Evolutionary conservation across 768 basidiomycete species (phyloP).

Genomic region (Mycena metata): DNA sequence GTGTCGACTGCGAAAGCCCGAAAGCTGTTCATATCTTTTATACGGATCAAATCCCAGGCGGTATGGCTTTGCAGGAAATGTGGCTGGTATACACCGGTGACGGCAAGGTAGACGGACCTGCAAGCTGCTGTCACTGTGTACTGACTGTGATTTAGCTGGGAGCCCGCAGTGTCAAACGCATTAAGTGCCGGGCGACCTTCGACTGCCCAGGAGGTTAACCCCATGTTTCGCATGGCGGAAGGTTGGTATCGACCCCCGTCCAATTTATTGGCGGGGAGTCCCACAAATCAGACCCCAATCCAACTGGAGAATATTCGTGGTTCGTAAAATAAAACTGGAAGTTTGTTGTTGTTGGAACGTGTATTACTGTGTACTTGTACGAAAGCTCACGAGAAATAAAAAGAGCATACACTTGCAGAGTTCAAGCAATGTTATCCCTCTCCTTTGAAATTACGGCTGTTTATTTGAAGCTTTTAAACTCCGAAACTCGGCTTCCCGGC

Average conservation of each 20-base stretch:
- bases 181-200: constrained; percentile 32
- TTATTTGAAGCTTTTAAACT: too few species aligned
- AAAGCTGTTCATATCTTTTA: constrained; percentile 24
- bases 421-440: too few species aligned
- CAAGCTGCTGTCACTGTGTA: neutral
- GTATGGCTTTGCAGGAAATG: constrained; percentile 36
- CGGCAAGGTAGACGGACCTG: constrained; percentile 1
- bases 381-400: neutral
- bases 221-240: constrained; percentile 38
- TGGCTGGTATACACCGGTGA: constrained; percentile 28
- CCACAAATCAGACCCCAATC: constrained; percentile 2
- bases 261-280: constrained; percentile 20
- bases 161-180: constrained; percentile 23
- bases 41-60: constrained; percentile 26
- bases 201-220: constrained; percentile 29
- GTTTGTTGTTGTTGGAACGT: neutral
- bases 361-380: constrained; percentile 12
- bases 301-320: constrained; percentile 7
- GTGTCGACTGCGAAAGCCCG: constrained; percentile 31
- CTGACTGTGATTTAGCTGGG: constrained; percentile 26
- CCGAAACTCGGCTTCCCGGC: too few species aligned
- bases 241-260: constrained; percentile 37
- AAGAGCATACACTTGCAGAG: neutral
- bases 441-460: too few species aligned
- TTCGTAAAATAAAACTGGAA: neutral